phyloP scores from a whole-genome alignment of 2,329 filamentous ascomycete genomes.

The Epichloe bromicola region DNA sequence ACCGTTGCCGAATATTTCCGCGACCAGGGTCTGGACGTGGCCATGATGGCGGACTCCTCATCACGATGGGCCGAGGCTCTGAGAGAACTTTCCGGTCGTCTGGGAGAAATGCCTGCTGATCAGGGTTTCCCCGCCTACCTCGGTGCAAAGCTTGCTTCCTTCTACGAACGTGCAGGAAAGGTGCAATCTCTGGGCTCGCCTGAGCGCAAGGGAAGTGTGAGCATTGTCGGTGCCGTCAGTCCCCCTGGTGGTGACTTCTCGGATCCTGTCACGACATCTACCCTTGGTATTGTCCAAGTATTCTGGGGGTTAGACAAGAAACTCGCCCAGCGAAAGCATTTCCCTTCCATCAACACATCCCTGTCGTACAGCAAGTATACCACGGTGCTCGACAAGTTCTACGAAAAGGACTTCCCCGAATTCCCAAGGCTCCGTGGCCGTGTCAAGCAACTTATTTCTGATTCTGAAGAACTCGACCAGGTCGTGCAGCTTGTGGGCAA shows the following conservation, averaged over 20 bases:
- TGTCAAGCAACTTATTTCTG: constrained; percentile 84
- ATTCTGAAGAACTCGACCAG: constrained; percentile 94
- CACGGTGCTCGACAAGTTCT: constrained; percentile 75
- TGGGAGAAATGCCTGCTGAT: constrained; percentile 99
- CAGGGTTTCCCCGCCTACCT: constrained; percentile 99
- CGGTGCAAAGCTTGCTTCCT: constrained; percentile 90
- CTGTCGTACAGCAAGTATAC: constrained; percentile 97
- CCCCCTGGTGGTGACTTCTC: constrained; percentile 98
- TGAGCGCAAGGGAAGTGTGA: constrained; percentile 81
- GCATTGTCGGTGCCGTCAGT: constrained; percentile 93
- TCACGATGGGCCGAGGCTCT: constrained; percentile 98
- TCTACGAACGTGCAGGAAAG: constrained; percentile 96
- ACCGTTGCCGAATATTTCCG: constrained; percentile 94
- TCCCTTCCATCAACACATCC: constrained; percentile 94
- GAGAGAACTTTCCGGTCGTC: constrained; percentile 94
- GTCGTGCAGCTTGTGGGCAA: constrained; percentile 98
- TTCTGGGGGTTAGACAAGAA: constrained; percentile 99
- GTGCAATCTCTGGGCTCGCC: constrained; percentile 78
- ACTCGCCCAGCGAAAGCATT: constrained; percentile 96
- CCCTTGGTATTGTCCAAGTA: constrained; percentile 93
- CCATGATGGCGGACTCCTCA: constrained; percentile 99
- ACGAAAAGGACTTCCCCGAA: constrained; percentile 85
- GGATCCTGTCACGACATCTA: constrained; percentile 88
- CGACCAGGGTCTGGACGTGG: constrained; percentile 91
- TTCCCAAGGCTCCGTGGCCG: constrained; percentile 88